These are phyloP conservation scores for Podila clonocystis DNA, from an alignment of 192 early-diverging fungal genomes.

Conservation along the genomic window DNA sequence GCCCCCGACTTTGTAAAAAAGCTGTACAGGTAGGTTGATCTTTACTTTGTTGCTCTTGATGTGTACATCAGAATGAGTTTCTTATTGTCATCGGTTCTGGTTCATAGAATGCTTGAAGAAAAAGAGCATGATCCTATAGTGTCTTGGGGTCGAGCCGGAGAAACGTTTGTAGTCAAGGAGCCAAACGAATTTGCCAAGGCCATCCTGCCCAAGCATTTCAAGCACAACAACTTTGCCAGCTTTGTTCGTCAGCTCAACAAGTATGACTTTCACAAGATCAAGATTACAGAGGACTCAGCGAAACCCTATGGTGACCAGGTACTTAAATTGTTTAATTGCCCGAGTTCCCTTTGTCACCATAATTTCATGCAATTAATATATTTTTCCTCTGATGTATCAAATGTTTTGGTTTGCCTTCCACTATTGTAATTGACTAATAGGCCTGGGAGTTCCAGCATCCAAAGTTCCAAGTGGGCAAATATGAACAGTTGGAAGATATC, in stretches of 20 bases:
- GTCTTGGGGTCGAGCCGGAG: slow-evolving; percentile 70
- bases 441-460: slow-evolving; percentile 77
- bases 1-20: slow-evolving; percentile 76
- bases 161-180: slow-evolving; percentile 78
- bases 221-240: slow-evolving; percentile 65
- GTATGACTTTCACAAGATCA: slow-evolving; percentile 74
- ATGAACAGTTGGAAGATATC: slow-evolving; percentile 64
- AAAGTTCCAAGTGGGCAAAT: slow-evolving; percentile 64
- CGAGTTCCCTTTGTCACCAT: slow-evolving; percentile 1
- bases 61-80: too few relatives aligned
- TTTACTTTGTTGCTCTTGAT: background rate
- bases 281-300: slow-evolving; percentile 49
- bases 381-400: background rate
- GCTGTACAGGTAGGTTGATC: slow-evolving; percentile 57
- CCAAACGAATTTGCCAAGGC: slow-evolving; percentile 64
- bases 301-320: slow-evolving; percentile 55
- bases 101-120: slow-evolving; percentile 75
- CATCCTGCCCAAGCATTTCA: slow-evolving; percentile 65
- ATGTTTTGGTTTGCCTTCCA: background rate
- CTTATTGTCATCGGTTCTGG: background rate
- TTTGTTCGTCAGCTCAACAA: slow-evolving; percentile 72
- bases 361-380: background rate
- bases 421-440: slow-evolving; percentile 22
- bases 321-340: slow-evolving; percentile 12
- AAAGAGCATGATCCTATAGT: slow-evolving; percentile 65